Evolutionary conservation across 345 rosid genomes (phyloP), one percentile per base, ranked within the genome.

Genomic region (Abelmoschus esculentus): DNA sequence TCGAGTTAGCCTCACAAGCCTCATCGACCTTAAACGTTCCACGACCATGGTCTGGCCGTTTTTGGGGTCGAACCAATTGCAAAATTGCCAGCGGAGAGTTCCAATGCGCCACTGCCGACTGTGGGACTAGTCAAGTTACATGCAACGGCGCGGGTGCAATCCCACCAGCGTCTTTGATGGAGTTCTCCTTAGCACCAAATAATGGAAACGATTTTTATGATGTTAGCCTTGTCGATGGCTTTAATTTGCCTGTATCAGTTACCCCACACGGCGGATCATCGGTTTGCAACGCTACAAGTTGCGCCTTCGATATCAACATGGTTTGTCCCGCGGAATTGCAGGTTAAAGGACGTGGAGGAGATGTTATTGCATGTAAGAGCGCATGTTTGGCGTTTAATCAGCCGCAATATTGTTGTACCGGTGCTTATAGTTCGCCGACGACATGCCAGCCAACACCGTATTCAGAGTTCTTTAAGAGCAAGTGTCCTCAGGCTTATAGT

Each of bases 401-500:
- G 55, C 75, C 84, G 0, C 65, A 71, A 17, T 84, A 66, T 18
- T 90, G 91, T 44, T 90, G 93, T 73, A 73, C 83, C 8, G 83
- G 79, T 1, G 58, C 6, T 2, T 79, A 14, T 28, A 56, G n/a
- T 11, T 3, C 81, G 10, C 74, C 86, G 2, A 36, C 70, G 0
- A 83, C 13, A 11, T 88, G 96, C 61, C 56, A 3, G 5, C 26
- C 26, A 22, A 22, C 86, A 1, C 2, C 18, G 0, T 84, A 85
- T 63, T 79, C 96, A 0, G 11, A 19, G 75, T 64, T 69, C 1
- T 88, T 90, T 72, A 84, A 88, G 78, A 13, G 3, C 1, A 77
- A 61, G 71, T 86, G 96, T 22, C 90, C 91, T 15, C 81, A 77
- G 40, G 93, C 90, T 58, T 85, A 85, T 68, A 87, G 86, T 65